Evolutionary conservation across 2,329 filamentous ascomycete species (phyloP).

Genomic region (Verticillium nonalfalfae): DNA sequence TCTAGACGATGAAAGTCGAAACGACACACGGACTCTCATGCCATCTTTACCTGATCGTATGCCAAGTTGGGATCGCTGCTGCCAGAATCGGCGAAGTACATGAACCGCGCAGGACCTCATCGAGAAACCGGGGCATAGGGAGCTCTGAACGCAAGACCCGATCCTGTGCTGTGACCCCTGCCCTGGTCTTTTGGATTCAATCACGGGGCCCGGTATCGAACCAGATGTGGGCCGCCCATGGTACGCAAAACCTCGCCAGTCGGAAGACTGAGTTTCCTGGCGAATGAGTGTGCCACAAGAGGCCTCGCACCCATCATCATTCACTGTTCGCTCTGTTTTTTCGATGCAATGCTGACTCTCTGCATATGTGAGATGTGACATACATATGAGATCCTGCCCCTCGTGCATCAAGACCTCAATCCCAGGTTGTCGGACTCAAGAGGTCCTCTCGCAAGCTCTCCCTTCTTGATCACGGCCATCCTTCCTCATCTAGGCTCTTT

Average conservation of each 20-base stretch:
- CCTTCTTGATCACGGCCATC: slow-evolving; percentile 8
- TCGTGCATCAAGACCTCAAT: neutral
- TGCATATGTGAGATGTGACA: neutral
- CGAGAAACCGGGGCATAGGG: neutral
- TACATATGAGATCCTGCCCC: neutral
- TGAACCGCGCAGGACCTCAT: neutral
- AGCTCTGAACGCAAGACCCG: neutral
- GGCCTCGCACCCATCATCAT: neutral
- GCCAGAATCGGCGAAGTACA: neutral
- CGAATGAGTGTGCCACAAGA: neutral
- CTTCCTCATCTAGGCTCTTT: slow-evolving; percentile 5
- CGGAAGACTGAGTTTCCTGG: neutral
- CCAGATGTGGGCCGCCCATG: neutral
- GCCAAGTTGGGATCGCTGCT: neutral
- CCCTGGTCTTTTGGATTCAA: neutral
- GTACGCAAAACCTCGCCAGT: neutral
- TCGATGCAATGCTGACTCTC: neutral
- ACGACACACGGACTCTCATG: neutral
- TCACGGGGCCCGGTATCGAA: neutral
- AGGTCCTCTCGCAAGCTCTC: slow-evolving; percentile 10
- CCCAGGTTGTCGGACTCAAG: neutral
- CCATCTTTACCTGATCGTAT: neutral
- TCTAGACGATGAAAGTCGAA: neutral
- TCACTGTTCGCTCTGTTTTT: neutral
- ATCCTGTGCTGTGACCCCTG: neutral